A percentile compares a stretch with the other conserved stretches of the same genome.
phyloP scores from a whole-genome alignment of 352 stramenopile species.

The Globisporangium spinosum region DNA sequence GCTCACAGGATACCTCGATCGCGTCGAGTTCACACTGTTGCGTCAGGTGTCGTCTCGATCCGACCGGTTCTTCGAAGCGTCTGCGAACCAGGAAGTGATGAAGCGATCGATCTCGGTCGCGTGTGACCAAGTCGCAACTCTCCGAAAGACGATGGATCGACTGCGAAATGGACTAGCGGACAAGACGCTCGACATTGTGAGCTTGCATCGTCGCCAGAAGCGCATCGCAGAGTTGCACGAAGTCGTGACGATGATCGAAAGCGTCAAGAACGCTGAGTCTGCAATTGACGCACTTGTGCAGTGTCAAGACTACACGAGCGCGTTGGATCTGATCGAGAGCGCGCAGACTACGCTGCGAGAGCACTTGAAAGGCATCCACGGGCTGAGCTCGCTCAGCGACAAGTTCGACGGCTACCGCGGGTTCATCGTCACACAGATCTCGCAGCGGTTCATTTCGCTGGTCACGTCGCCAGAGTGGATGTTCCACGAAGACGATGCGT shows the following conservation, averaged over 20 bases:
- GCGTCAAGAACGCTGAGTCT: slow-evolving; percentile 79
- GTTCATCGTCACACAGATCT: slow-evolving; percentile 78
- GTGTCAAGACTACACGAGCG: slow-evolving; percentile 78
- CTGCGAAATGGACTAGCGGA: slow-evolving; percentile 74
- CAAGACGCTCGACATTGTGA: slow-evolving; percentile 86
- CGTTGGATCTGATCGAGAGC: slow-evolving; percentile 73
- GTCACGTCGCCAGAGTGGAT: slow-evolving; percentile 83
- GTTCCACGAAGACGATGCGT: slow-evolving; percentile 53
- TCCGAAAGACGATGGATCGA: slow-evolving; percentile 83
- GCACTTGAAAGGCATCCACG: slow-evolving; percentile 76
- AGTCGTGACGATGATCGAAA: slow-evolving; percentile 80
- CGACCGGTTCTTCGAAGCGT: slow-evolving; percentile 84
- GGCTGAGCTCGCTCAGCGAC: slow-evolving; percentile 62
- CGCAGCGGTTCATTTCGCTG: slow-evolving; percentile 72
- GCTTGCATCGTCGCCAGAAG: slow-evolving; percentile 78
- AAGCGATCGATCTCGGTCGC: slow-evolving; percentile 76
- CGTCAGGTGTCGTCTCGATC: slow-evolving; percentile 82
- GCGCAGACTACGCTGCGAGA: slow-evolving; percentile 63
- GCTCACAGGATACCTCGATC: slow-evolving; percentile 62
- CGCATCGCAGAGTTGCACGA: slow-evolving; percentile 78
- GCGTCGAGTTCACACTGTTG: slow-evolving; percentile 82
- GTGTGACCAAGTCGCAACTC: slow-evolving; percentile 74
- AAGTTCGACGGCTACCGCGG: slow-evolving; percentile 69
- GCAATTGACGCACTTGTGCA: slow-evolving; percentile 82
- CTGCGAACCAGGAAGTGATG: slow-evolving; percentile 82